Base-by-base conservation (phyloP, 2,329 filamentous ascomycete species). In the Verticillium longisporum region DNA sequence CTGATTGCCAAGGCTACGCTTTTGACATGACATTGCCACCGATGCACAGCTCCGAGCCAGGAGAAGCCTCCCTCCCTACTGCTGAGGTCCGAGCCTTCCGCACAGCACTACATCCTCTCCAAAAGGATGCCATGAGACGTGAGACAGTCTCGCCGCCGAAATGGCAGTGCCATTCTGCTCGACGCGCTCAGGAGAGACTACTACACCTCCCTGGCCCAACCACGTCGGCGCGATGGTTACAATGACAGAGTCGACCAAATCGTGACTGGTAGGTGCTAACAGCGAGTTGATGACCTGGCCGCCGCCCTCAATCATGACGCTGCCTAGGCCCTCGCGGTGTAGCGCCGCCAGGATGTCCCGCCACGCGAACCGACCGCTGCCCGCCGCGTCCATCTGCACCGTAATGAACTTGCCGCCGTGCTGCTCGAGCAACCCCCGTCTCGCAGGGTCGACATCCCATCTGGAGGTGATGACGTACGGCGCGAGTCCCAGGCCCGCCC, bases 271-370 rank as follows among this genome's bases (percentile, higher is more conserved):
- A 2, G 83, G 79, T 45, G 83, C 79, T n/a, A 98, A 79, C 18
- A 98, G 75, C 41, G 89, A 85, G 71, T 95, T 96, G 71, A 98
- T 91, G 37, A 97, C 86, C 11, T 81, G 79, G 0, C 85, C 93
- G 11, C 94, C 94, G 0, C 94, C 94, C 73, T 98, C 94, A 57
- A 98, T 83, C 94, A 97, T 97, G 61, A 97, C 80, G 70, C 92
- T 97, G 59, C 75, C 74, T 55, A 97, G 76, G 1, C 87, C 86
- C 66, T 89, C 80, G 1, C 71, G 72, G 37, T 68, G 66, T n/a
- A 96, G 73, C 3, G 78, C 76, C 18, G 74, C 74, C 34, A 96
- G 74, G 15, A 96, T 82, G 50, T 81, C 79, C 11, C 73, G 73
- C 92, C 91, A 96, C 18, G 78, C 74, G 64, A 89, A 80, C 60